Evolutionary conservation across 2,329 filamentous ascomycete species (phyloP).

Genomic region (Paramyrothecium roridum): DNA sequence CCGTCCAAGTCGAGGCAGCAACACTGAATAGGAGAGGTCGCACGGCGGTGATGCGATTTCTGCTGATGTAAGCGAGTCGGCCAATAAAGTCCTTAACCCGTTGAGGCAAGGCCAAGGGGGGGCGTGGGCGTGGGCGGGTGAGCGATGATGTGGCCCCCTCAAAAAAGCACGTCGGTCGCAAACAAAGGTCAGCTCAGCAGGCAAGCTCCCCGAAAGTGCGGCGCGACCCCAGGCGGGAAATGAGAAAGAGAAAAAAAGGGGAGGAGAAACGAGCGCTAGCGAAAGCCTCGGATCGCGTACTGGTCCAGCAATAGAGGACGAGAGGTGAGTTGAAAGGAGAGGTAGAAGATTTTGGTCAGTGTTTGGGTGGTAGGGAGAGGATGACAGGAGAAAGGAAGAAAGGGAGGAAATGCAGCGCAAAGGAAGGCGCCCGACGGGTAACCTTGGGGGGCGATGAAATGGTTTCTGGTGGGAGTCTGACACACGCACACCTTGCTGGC

Average conservation of each 20-base stretch:
- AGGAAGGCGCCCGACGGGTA: not conserved
- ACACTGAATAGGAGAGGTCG: conserved; percentile 12
- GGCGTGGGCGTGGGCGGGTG: conserved; percentile 4
- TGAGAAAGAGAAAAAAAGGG: conserved; percentile 10
- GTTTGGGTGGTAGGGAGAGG: conserved; percentile 15
- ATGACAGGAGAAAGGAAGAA: conserved; percentile 13
- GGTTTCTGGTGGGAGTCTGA: not conserved
- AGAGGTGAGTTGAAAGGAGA: conserved; percentile 11
- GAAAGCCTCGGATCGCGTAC: conserved; percentile 37
- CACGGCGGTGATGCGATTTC: conserved; percentile 1
- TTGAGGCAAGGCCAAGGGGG: not conserved
- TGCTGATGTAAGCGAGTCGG: conserved; percentile 6
- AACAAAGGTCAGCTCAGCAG: conserved; percentile 15
- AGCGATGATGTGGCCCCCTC: conserved; percentile 30
- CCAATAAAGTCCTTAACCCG: conserved; percentile 3
- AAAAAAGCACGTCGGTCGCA: conserved; percentile 19
- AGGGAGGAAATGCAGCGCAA: conserved; percentile 2
- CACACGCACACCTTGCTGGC: not conserved
- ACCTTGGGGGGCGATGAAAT: not conserved
- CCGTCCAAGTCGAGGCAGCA: not conserved
- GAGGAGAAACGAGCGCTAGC: conserved; percentile 42
- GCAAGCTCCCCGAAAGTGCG: conserved; percentile 1
- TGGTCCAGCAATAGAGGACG: conserved; percentile 9
- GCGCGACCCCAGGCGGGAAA: not conserved
- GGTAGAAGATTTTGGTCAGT: conserved; percentile 7